Percentiles rank a stretch among this genome's conserved stretches.
These are phyloP conservation scores for Fraxinus ornus DNA, from an alignment of 305 asterid species.

Conservation along the genomic window DNA sequence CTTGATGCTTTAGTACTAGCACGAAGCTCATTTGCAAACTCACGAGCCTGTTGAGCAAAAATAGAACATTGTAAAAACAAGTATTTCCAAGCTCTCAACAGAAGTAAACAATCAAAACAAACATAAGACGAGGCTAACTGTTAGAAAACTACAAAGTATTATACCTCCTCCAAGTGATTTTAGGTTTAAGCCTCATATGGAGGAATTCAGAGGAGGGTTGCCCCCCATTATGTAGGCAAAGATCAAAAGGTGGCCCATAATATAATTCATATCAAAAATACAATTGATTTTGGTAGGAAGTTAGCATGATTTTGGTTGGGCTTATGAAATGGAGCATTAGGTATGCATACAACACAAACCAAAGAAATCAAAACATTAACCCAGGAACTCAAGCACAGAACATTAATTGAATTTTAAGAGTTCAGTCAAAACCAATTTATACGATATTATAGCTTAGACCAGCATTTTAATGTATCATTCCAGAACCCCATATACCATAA, in stretches of 20 bases:
- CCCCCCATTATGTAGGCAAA: not conserved
- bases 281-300: not conserved
- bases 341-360: not conserved
- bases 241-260: not conserved
- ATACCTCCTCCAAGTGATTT: not conserved
- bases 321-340: not conserved
- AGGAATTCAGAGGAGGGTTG: not conserved
- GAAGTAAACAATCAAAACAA: not conserved
- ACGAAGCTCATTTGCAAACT: constrained; percentile 98
- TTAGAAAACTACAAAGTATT: not conserved
- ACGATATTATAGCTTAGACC: constrained; percentile 2
- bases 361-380: constrained; percentile 11
- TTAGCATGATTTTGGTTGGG: not conserved
- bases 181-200: not conserved
- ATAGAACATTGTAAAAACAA: constrained; percentile 8
- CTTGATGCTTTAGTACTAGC: constrained; percentile 91
- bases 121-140: not conserved
- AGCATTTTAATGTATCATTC: constrained; percentile 10
- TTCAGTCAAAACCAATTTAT: constrained; percentile 9
- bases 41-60: constrained; percentile 79
- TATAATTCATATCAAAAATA: not conserved
- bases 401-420: not conserved
- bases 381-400: not conserved
- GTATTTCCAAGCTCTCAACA: constrained; percentile 21
- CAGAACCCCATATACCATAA: not conserved